Evolutionary conservation across 331 rosid species (phyloP), one percentile per base, ranked within the genome.

Genomic region (Stylosanthes scabra): DNA sequence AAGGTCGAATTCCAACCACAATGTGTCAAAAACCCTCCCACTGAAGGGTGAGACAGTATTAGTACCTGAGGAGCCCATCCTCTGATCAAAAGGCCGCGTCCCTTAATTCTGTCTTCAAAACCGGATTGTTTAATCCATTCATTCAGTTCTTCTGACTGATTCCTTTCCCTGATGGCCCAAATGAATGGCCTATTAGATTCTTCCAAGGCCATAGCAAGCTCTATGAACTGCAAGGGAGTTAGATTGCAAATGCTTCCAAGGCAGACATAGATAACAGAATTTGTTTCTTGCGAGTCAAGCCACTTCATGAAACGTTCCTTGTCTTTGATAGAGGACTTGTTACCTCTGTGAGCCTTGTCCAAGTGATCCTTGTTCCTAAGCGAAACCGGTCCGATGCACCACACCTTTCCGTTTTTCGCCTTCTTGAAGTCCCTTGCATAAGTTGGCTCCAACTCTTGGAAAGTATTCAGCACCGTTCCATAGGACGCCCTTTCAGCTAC

Each of bases 351-450:
- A 44, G 60, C 71, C 72, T 81, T 84, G 34, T 84, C 85, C 70
- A 71, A 57, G 7, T 75, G 27, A 10, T 41, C 68, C 51, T 47
- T 72, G 74, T 86, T 84, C 62, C 80, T 62, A 0, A 84, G 82
- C n/a, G 94, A 89, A 56, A 80, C 76, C 5, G 91, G 94, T 10
- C 91, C 91, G 64, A 89, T 59, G 66, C 85, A 83, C 91, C 91
- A 86, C 9, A 86, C 62, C 62, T 78, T 84, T 44, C 56, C 70
- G 3, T 58, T 70, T 46, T 8, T 72, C 5, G 2, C 66, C 55
- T 75, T 79, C 76, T 68, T 68, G 69, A 61, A 86, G 11, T 42
- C 84, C 39, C 61, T 37, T 3, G 37, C 83, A 69, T 83, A 81
- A 1, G 51, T 76, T 9, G 52, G 41, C 70, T 87, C 95, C 66